phyloP scores from a whole-genome alignment of 768 basidiomycete species.

The Tricholoma furcatifolium region DNA sequence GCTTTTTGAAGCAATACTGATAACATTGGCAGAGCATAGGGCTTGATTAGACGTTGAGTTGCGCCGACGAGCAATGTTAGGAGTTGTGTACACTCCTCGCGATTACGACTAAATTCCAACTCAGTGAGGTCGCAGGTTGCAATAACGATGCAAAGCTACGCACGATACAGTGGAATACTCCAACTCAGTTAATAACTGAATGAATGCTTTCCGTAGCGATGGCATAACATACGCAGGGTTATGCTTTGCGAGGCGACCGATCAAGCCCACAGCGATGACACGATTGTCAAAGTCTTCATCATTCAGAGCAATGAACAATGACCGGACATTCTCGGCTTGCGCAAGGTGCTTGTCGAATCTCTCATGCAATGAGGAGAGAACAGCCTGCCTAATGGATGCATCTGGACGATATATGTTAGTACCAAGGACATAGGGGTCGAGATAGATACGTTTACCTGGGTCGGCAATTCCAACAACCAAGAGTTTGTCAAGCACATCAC shows the following conservation, averaged over 20 bases:
- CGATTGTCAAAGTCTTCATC: constrained; percentile 96
- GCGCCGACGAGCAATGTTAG: constrained; percentile 88
- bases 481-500: constrained; percentile 96
- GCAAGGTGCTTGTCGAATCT: constrained; percentile 96
- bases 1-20: constrained; percentile 89
- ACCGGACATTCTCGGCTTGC: constrained; percentile 97
- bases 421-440: constrained; percentile 7
- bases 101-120: constrained; percentile 55
- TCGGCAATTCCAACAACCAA: constrained; percentile 95
- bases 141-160: not conserved
- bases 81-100: constrained; percentile 91
- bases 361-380: constrained; percentile 83
- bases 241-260: constrained; percentile 90
- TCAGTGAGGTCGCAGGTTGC: not conserved
- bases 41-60: constrained; percentile 91
- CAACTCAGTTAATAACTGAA: constrained; percentile 93
- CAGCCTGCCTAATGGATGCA: constrained; percentile 79
- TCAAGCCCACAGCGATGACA: constrained; percentile 84
- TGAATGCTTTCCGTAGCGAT: constrained; percentile 89
- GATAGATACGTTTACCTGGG: constrained; percentile 58
- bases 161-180: constrained; percentile 90
- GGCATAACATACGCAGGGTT: constrained; percentile 99
- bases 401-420: constrained; percentile 43
- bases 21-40: constrained; percentile 94
- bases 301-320: constrained; percentile 94